phyloP scores from a whole-genome alignment of 176 grass and related monocot genomes.

The Lolium perenne region DNA sequence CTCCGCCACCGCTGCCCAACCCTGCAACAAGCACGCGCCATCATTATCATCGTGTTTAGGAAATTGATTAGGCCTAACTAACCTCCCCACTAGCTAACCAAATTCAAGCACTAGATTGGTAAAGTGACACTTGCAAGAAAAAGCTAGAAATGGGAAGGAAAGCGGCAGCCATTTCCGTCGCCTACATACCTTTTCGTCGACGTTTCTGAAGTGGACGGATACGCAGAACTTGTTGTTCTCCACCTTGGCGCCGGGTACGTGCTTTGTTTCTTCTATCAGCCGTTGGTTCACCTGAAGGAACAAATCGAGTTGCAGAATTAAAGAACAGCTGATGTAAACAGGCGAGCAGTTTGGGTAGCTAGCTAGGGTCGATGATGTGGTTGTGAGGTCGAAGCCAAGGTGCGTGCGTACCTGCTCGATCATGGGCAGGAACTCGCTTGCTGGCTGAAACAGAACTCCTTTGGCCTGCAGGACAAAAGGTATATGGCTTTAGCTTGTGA shows the following conservation, averaged over 20 bases:
- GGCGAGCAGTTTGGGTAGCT: background rate
- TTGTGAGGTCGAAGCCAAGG: too few species aligned
- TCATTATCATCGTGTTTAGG: background rate
- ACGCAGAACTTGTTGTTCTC: slow-evolving; percentile 91
- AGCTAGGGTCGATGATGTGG: background rate
- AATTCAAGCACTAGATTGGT: background rate
- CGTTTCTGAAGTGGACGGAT: slow-evolving; percentile 82
- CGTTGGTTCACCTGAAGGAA: slow-evolving; percentile 49
- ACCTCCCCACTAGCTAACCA: background rate
- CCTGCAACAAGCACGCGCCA: slow-evolving; percentile 34
- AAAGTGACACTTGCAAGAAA: background rate
- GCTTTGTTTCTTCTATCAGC: slow-evolving; percentile 50
- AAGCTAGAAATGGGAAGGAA: slow-evolving; percentile 26
- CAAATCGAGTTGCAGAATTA: background rate
- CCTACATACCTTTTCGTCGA: slow-evolving; percentile 73
- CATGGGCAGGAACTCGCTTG: slow-evolving; percentile 86
- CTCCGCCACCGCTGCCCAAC: slow-evolving; percentile 58
- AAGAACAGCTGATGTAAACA: background rate
- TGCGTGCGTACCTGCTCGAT: slow-evolving; percentile 58
- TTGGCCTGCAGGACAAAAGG: slow-evolving; percentile 45
- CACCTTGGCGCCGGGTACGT: slow-evolving; percentile 64
- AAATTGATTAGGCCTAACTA: slow-evolving; percentile 27
- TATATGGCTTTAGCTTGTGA: slow-evolving; percentile 20
- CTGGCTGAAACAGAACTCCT: slow-evolving; percentile 77
- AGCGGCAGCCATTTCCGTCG: slow-evolving; percentile 23